Percentiles rank a stretch among this genome's conserved stretches.
Conservation (phyloP, 225 moss, liverwort and hornwort species). For the Bryoerythrophyllum caledonicum region DNA sequence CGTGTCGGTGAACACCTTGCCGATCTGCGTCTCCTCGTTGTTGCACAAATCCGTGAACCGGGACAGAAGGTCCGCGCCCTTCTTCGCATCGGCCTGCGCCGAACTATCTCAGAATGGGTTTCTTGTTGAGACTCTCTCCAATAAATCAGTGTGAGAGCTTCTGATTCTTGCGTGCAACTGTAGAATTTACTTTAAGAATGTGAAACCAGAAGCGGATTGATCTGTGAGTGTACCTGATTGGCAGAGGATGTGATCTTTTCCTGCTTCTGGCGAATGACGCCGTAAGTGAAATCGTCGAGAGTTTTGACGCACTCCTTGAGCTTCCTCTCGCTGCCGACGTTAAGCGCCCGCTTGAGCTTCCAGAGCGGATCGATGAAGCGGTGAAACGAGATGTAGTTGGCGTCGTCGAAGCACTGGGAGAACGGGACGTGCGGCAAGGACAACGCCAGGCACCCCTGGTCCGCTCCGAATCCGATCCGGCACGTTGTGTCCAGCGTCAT, state of each 20-base stretch:
- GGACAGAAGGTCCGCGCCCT: constrained; percentile 30
- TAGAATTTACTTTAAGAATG: background rate
- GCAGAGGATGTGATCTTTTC: background rate
- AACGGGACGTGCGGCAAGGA: constrained; percentile 38
- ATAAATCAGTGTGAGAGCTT: background rate
- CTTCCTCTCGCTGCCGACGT: constrained; percentile 35
- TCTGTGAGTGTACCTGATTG: constrained; percentile 1
- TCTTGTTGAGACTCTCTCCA: background rate
- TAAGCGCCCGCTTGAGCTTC: constrained; percentile 40
- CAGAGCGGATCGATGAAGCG: constrained; percentile 42
- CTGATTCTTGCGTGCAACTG: background rate
- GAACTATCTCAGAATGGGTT: background rate
- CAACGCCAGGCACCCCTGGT: constrained; percentile 29
- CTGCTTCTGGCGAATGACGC: constrained; percentile 23
- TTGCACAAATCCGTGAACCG: constrained; percentile 26
- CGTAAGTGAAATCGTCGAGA: constrained; percentile 38
- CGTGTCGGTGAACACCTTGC: constrained; percentile 17
- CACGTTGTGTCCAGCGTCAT: constrained; percentile 54
- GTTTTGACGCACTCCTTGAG: constrained; percentile 39
- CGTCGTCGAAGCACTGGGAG: constrained; percentile 43
- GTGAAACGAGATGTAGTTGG: constrained; percentile 23
- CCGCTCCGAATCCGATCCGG: constrained; percentile 32
- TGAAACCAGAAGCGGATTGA: background rate
- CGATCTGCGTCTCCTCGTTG: background rate
- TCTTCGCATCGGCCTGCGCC: background rate